phyloP scores from a whole-genome alignment of 2,329 filamentous ascomycete genomes.

The Xylaria sp. region DNA sequence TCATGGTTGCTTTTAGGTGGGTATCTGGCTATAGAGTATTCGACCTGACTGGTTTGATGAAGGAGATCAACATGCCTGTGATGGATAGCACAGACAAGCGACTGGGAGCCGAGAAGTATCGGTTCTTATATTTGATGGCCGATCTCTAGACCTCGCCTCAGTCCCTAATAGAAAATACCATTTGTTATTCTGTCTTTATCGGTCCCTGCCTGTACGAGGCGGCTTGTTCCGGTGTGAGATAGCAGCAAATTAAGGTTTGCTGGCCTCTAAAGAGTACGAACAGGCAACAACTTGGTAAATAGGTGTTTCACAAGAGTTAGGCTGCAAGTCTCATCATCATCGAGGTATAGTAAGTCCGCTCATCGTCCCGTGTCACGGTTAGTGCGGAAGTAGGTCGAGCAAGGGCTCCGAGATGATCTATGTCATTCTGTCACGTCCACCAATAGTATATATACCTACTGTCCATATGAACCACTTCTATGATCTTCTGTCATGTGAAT shows the following conservation, averaged over 20 bases:
- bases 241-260: neutral
- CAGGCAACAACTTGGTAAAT: neutral
- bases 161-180: too few species aligned
- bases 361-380: neutral
- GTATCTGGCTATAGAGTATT: neutral
- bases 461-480: neutral
- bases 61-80: neutral
- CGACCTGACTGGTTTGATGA: neutral
- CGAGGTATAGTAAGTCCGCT: neutral
- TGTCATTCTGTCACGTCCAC: neutral
- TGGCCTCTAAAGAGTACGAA: neutral
- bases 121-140: slow-evolving; percentile 8
- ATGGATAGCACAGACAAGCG: neutral
- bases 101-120: neutral
- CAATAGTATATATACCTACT: neutral
- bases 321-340: neutral
- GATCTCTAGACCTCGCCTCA: neutral
- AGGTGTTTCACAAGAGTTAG: neutral
- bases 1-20: slow-evolving; percentile 1
- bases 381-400: neutral
- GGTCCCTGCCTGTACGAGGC: neutral
- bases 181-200: neutral
- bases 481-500: neutral
- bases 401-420: neutral
- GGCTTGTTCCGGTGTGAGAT: neutral